Percentiles rank a stretch among this genome's conserved stretches.
Evolutionary conservation across 257 asterid genomes (phyloP).

Genomic region (Henckelia pumila): DNA sequence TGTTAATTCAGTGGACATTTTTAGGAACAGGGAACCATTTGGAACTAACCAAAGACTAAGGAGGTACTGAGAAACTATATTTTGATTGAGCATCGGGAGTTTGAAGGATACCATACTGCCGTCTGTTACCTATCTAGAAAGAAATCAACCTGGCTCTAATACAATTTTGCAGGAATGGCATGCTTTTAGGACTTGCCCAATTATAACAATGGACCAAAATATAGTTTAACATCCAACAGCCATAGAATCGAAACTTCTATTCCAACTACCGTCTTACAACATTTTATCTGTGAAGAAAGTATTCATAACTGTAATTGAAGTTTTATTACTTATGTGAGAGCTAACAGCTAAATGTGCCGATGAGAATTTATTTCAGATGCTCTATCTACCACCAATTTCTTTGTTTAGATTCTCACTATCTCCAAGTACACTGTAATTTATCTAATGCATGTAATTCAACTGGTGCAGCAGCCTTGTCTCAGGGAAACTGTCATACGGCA

Average conservation of each 20-base stretch:
- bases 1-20: no score
- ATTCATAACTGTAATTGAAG: constrained; percentile 12
- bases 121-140: no score
- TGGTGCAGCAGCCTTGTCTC: constrained; percentile 44
- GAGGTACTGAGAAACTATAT: no score
- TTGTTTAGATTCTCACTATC: neutral
- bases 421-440: constrained; percentile 11
- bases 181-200: neutral
- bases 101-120: no score
- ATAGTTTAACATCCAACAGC: neutral
- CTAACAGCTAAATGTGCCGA: neutral
- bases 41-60: no score
- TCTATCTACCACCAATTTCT: neutral
- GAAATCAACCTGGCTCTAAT: no score
- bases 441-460: constrained; percentile 19
- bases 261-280: neutral
- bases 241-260: no score
- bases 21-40: no score
- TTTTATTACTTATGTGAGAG: neutral
- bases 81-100: no score
- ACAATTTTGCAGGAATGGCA: no score
- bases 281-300: neutral
- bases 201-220: neutral
- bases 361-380: neutral
- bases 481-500: constrained; percentile 41